Evolutionary conservation across 805 yeast genomes (phyloP).

Genomic region (Cyberlindnera euphorbiiphila): DNA sequence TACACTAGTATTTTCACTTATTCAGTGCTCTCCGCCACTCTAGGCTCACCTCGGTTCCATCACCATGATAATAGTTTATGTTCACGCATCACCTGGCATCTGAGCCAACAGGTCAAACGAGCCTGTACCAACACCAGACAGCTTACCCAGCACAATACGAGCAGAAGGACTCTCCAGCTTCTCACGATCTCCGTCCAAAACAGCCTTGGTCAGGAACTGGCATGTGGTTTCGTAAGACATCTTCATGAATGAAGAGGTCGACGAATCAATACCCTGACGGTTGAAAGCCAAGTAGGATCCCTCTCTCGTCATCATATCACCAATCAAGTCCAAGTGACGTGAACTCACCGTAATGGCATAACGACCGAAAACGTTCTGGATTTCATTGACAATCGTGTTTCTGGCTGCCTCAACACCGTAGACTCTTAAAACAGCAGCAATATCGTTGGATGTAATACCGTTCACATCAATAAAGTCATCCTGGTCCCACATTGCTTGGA

Average conservation of each 20-base stretch:
- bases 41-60: no score
- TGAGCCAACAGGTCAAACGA: conserved; percentile 71
- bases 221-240: conserved; percentile 99
- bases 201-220: conserved; percentile 95
- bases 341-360: conserved; percentile 91
- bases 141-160: conserved; percentile 85
- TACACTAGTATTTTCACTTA: no score
- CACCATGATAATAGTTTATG: no score
- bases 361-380: conserved; percentile 91
- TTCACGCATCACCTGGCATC: conserved; percentile 30
- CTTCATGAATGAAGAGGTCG: conserved; percentile 94
- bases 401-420: conserved; percentile 99
- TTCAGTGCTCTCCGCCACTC: no score
- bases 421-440: conserved; percentile 81
- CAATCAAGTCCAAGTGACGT: conserved; percentile 94
- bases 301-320: conserved; percentile 99
- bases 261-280: conserved; percentile 96
- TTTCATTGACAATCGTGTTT: conserved; percentile 93
- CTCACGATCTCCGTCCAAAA: conserved; percentile 86
- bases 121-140: conserved; percentile 93
- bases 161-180: conserved; percentile 90
- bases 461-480: conserved; percentile 89
- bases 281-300: conserved; percentile 95
- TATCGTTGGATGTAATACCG: conserved; percentile 87
- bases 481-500: conserved; percentile 97